Percentiles rank a stretch among this genome's conserved stretches.
phyloP scores from a whole-genome alignment of 176 grass and related monocot genomes.

The Oropetium thomaeum region DNA sequence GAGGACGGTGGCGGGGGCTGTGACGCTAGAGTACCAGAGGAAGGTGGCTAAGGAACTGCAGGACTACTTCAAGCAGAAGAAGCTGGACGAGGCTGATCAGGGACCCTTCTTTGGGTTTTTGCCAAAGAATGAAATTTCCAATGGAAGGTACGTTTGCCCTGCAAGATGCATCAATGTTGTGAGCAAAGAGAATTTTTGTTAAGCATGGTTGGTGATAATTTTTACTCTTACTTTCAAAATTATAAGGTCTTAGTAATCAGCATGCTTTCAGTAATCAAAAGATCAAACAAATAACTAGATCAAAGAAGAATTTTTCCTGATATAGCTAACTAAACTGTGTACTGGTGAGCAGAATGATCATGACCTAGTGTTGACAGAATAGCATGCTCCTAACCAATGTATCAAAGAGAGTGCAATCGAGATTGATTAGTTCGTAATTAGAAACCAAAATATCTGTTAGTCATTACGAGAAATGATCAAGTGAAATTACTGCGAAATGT shows the following conservation, averaged over 20 bases:
- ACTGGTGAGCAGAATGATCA: constrained; percentile 18
- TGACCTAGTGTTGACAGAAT: neutral
- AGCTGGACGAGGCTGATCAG: constrained; percentile 76
- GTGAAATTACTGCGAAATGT: neutral
- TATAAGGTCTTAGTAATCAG: neutral
- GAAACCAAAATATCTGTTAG: neutral
- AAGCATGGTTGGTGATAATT: neutral
- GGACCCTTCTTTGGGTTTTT: constrained; percentile 87
- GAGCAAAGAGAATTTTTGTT: neutral
- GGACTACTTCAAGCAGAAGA: constrained; percentile 98
- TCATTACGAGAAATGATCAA: neutral
- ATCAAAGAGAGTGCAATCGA: neutral
- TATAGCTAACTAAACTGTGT: neutral
- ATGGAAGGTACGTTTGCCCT: constrained; percentile 74
- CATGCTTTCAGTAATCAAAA: neutral
- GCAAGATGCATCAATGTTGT: constrained; percentile 8
- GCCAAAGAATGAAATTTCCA: constrained; percentile 84
- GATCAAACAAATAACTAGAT: neutral
- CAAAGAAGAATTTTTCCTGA: no score
- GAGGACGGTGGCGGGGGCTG: constrained; percentile 35
- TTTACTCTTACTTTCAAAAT: neutral
- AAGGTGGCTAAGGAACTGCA: constrained; percentile 97
- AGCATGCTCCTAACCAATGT: neutral
- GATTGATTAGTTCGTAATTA: neutral
- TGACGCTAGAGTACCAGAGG: constrained; percentile 97